These are phyloP conservation scores for Vigna hirtella DNA, from an alignment of 306 rosid genomes.

Conservation along the genomic window DNA sequence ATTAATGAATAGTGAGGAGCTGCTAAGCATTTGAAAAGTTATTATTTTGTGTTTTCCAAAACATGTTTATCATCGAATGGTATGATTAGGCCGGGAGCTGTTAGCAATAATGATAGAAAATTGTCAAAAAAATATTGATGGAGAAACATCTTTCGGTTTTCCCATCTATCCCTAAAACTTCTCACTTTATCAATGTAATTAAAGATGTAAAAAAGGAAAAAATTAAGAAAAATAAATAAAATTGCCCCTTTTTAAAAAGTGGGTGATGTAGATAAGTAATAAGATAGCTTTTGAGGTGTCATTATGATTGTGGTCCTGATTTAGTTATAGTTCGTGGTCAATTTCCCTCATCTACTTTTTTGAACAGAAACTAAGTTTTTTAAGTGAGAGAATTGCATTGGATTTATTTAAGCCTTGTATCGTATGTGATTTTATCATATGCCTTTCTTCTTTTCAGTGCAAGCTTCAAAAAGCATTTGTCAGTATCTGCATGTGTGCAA, in stretches of 20 bases:
- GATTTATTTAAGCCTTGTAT: constrained; percentile 9
- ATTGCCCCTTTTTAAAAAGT: neutral
- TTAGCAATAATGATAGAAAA: neutral
- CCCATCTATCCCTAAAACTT: neutral
- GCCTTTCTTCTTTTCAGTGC: constrained; percentile 38
- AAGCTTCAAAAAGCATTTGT: constrained; percentile 32
- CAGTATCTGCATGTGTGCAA: constrained; percentile 45
- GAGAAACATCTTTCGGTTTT: neutral
- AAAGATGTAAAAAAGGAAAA: neutral
- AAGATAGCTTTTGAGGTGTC: neutral
- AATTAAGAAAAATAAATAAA: neutral
- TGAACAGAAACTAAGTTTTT: constrained; percentile 26
- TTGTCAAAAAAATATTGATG: neutral
- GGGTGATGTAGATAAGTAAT: constrained; percentile 22
- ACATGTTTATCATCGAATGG: neutral
- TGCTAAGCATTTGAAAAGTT: neutral
- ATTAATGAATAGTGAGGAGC: neutral
- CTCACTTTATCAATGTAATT: neutral
- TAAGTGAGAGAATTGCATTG: constrained; percentile 2
- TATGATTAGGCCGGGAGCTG: constrained; percentile 22
- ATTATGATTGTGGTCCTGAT: constrained; percentile 40
- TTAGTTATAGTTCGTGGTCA: neutral
- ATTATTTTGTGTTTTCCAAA: neutral
- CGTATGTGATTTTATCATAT: neutral
- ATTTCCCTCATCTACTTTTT: constrained; percentile 14